These are phyloP conservation scores for maize (Zea mays) DNA, from an alignment of 176 grass and related monocot genomes.

Conservation along the genomic window Zm-B73-REFERENCE-NAM-5.0 NC_050097.1:28069001-28069500, in stretches of 20 bases:
- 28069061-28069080: neutral
- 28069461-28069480: conserved; percentile 91
- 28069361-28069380: conserved; percentile 34
- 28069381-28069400: neutral
- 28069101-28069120: conserved; percentile 40
- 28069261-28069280: conserved; percentile 70
- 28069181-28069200: conserved; percentile 39
- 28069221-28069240: conserved; percentile 64
- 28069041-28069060: no score
- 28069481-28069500: conserved; percentile 73
- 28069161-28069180: conserved; percentile 41
- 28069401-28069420: neutral
- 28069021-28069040: no score
- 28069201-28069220: conserved; percentile 45
- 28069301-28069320: conserved; percentile 78
- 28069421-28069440: neutral
- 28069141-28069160: conserved; percentile 52
- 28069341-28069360: conserved; percentile 83
- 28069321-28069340: conserved; percentile 65
- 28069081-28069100: neutral
- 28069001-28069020: no score
- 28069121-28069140: conserved; percentile 70
- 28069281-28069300: conserved; percentile 85
- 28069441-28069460: conserved; percentile 91
- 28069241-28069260: conserved; percentile 92